Conservation (phyloP, 441 rosid genomes). For the Macaranga tanarius region DNA sequence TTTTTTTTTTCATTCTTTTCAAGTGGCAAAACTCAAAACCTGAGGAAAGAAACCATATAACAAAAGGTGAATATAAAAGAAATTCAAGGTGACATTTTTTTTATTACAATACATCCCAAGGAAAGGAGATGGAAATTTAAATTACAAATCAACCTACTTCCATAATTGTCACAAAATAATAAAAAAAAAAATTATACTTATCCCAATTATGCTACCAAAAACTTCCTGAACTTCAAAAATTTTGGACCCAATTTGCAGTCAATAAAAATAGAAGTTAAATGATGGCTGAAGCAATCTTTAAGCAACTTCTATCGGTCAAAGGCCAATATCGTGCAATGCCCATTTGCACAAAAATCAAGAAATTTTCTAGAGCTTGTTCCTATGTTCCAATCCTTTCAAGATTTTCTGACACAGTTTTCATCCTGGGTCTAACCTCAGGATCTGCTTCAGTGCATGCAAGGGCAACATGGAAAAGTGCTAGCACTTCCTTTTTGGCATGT, state of each 20-base stretch:
- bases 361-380: not conserved
- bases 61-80: not conserved
- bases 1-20: no score
- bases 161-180: conserved; percentile 9
- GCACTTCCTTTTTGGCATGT: conserved; percentile 85
- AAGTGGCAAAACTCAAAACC: no score
- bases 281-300: conserved; percentile 3
- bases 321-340: not conserved
- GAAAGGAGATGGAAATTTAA: conserved; percentile 28
- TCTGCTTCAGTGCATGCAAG: conserved; percentile 81
- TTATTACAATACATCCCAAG: conserved; percentile 24
- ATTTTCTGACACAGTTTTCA: conserved; percentile 87
- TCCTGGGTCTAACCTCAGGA: conserved; percentile 87
- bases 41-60: no score
- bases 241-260: not conserved
- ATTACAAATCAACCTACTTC: conserved; percentile 25
- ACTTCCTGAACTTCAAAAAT: conserved; percentile 18
- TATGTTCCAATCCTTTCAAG: conserved; percentile 69
- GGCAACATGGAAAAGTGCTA: conserved; percentile 79
- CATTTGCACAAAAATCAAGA: conserved; percentile 15
- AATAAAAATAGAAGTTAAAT: not conserved
- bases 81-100: not conserved
- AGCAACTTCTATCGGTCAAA: not conserved
- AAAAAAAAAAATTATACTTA: not conserved
- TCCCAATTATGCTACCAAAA: conserved; percentile 18